These are phyloP conservation scores for Boletales sp. DNA, from an alignment of 768 basidiomycete species.

Conservation along the genomic window DNA sequence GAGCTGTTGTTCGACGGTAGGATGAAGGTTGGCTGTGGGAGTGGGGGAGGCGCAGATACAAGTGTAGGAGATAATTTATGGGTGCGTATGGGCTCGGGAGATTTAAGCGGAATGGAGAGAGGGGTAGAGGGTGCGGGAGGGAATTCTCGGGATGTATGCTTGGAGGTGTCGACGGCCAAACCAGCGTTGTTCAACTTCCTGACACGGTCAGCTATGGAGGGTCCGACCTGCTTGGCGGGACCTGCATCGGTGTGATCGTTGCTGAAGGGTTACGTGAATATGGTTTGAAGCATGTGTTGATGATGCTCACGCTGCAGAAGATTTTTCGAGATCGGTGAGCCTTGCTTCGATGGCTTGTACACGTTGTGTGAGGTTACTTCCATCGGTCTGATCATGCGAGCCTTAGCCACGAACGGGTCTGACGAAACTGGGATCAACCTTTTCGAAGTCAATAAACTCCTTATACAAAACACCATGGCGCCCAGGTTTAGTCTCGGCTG, in stretches of 20 bases:
- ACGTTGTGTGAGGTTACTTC: slow-evolving; percentile 35
- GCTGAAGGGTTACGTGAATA: slow-evolving; percentile 15
- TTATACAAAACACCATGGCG: slow-evolving; percentile 55
- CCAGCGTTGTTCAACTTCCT: slow-evolving; percentile 72
- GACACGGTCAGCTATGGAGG: slow-evolving; percentile 79
- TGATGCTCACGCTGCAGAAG: slow-evolving; percentile 27
- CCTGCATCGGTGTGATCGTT: slow-evolving; percentile 24
- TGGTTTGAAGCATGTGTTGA: slow-evolving; percentile 3
- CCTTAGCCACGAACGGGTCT: slow-evolving; percentile 9
- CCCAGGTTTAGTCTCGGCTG: slow-evolving; percentile 43
- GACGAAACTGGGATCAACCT: slow-evolving; percentile 42
- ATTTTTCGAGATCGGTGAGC: slow-evolving; percentile 44
- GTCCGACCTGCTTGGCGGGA: slow-evolving; percentile 47
- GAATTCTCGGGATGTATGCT: slow-evolving; percentile 56
- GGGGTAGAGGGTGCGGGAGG: slow-evolving; percentile 35
- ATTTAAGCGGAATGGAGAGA: slow-evolving; percentile 21
- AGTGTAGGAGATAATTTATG: slow-evolving; percentile 40
- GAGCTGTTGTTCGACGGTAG: slow-evolving; percentile 29
- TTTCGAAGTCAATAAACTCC: slow-evolving; percentile 62
- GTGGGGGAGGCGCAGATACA: slow-evolving; percentile 27
- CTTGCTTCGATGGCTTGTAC: slow-evolving; percentile 44
- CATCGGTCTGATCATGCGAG: slow-evolving; percentile 33
- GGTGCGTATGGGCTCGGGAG: slow-evolving; percentile 30
- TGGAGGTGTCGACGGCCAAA: slow-evolving; percentile 53
- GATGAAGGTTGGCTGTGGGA: slow-evolving; percentile 9